Evolutionary conservation across 2,329 filamentous ascomycete species (phyloP).

Genomic region (Penicillium brasilianum): DNA sequence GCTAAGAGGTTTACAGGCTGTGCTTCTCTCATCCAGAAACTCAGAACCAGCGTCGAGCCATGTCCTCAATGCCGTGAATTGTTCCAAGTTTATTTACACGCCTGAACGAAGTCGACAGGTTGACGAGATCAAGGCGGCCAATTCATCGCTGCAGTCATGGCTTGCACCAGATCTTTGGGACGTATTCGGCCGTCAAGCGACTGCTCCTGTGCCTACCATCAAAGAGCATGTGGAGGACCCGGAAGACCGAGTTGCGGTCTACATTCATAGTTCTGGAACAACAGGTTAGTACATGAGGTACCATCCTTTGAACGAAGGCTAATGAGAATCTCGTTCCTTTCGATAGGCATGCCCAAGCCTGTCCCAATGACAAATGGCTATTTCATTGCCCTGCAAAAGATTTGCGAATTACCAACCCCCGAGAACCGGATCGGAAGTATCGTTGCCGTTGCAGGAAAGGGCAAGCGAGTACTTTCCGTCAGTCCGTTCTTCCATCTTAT

Average conservation of each 20-base stretch:
- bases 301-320: neutral
- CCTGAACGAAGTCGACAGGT: conserved; percentile 29
- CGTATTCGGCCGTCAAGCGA: conserved; percentile 12
- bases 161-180: conserved; percentile 20
- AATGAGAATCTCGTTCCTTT: neutral
- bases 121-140: conserved; percentile 5
- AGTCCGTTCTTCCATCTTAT: conserved; percentile 25
- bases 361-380: conserved; percentile 28
- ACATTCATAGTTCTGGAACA: conserved; percentile 26
- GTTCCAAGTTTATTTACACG: conserved; percentile 19
- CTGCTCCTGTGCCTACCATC: neutral
- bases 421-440: neutral
- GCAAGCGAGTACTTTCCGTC: conserved; percentile 6
- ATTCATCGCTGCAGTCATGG: conserved; percentile 17
- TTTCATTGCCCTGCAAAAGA: conserved; percentile 11
- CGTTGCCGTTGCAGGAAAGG: neutral
- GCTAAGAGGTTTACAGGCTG: conserved; percentile 27
- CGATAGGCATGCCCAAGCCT: conserved; percentile 24
- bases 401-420: neutral
- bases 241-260: conserved; percentile 15
- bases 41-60: conserved; percentile 26
- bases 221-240: conserved; percentile 4
- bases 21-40: conserved; percentile 35
- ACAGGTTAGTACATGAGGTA: conserved; percentile 12
- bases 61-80: conserved; percentile 16